Evolutionary conservation across 306 rosid genomes (phyloP).

Genomic region (Cucurbita argyrosperma): DNA sequence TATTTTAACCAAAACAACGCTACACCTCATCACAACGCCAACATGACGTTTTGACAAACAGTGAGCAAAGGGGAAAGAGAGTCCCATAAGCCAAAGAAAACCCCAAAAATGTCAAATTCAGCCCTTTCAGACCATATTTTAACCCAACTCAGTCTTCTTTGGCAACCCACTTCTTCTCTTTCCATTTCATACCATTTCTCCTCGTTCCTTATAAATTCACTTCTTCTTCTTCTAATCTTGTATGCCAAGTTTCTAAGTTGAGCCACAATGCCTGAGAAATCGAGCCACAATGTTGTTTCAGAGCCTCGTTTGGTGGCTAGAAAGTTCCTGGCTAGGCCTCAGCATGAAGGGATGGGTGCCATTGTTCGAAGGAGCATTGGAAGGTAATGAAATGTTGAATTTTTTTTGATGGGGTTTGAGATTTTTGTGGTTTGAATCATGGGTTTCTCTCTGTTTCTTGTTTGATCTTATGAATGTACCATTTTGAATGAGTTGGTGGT

Average conservation of each 20-base stretch:
- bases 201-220: not conserved
- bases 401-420: not conserved
- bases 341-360: constrained; percentile 84
- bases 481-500: not conserved
- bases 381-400: constrained; percentile 20
- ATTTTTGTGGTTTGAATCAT: not conserved
- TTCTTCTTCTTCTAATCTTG: not conserved
- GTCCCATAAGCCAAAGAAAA: not conserved
- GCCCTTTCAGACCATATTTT: constrained; percentile 4
- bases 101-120: not conserved
- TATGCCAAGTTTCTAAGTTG: not conserved
- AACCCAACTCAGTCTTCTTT: not conserved
- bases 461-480: not conserved
- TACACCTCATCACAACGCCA: constrained; percentile 2
- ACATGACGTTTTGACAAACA: not conserved
- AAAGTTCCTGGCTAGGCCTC: constrained; percentile 84
- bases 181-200: not conserved
- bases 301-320: constrained; percentile 57
- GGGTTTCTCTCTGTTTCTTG: not conserved
- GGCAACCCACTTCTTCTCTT: constrained; percentile 4
- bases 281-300: constrained; percentile 6
- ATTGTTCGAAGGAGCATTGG: constrained; percentile 97
- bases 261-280: constrained; percentile 28
- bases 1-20: not conserved
- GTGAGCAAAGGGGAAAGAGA: not conserved